Percentiles rank a stretch among this genome's conserved stretches.
Conservation (phyloP, 2,329 filamentous ascomycete species). For the Cordyceps farinosa region DNA sequence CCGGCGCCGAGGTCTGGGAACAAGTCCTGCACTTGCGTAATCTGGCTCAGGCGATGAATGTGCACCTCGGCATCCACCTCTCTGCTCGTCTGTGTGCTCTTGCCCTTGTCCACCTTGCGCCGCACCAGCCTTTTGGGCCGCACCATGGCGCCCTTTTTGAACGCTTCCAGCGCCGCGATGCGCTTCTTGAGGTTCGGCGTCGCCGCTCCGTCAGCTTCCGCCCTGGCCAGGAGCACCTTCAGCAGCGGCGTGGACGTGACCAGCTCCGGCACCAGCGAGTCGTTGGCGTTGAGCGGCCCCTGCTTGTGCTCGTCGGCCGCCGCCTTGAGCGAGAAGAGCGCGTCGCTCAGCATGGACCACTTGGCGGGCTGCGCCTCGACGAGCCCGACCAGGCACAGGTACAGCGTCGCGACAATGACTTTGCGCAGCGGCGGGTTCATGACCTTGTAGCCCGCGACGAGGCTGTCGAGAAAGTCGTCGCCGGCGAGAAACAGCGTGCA, state of each 20-base stretch:
- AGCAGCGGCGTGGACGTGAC: constrained; percentile 77
- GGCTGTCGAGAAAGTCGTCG: constrained; percentile 79
- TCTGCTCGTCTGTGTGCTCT: constrained; percentile 42
- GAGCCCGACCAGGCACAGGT: constrained; percentile 70
- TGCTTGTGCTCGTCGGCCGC: constrained; percentile 62
- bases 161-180: constrained; percentile 56
- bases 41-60: constrained; percentile 76
- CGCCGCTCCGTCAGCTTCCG: constrained; percentile 47
- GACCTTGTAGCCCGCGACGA: constrained; percentile 62
- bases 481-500: constrained; percentile 71
- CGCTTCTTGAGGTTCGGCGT: constrained; percentile 57
- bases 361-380: constrained; percentile 65
- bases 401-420: constrained; percentile 67
- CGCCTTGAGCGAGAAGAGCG: constrained; percentile 75
- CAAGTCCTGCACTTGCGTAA: constrained; percentile 88
- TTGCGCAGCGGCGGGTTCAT: constrained; percentile 62
- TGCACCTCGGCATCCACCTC: constrained; percentile 54
- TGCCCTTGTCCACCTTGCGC: constrained; percentile 64
- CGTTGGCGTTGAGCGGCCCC: constrained; percentile 54
- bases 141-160: constrained; percentile 53
- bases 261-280: constrained; percentile 76
- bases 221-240: constrained; percentile 54
- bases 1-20: constrained; percentile 83
- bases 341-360: constrained; percentile 72
- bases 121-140: constrained; percentile 49